Conservation (phyloP, 2,329 filamentous ascomycete species). For the Aspergillus terreus region DNA sequence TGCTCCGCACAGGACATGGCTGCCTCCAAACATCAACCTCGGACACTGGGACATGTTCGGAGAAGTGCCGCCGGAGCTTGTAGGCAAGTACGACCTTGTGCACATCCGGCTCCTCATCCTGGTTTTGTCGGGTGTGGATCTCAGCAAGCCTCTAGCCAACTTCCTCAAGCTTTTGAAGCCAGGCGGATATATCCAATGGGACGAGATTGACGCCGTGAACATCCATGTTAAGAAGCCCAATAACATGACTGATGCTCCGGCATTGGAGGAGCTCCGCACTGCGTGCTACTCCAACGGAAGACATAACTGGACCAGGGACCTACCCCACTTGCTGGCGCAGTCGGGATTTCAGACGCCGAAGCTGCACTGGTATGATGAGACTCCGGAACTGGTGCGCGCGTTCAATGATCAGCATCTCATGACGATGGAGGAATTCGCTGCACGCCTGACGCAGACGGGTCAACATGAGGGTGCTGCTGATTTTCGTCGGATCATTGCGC, state of each 20-base stretch:
- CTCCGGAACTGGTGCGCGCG: slow-evolving; percentile 10
- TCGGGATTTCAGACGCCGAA: slow-evolving; percentile 12
- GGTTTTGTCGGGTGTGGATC: slow-evolving; percentile 10
- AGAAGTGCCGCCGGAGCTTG: slow-evolving; percentile 13
- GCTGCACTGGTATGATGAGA: slow-evolving; percentile 12
- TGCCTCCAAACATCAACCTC: slow-evolving; percentile 12
- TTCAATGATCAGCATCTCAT: slow-evolving; percentile 17
- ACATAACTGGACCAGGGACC: slow-evolving; percentile 19
- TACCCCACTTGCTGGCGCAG: slow-evolving; percentile 10
- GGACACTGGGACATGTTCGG: slow-evolving; percentile 22
- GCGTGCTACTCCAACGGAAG: slow-evolving; percentile 15
- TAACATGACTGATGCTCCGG: slow-evolving; percentile 4
- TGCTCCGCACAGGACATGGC: slow-evolving; percentile 18
- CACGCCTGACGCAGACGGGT: slow-evolving; percentile 7
- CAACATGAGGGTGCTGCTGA: slow-evolving; percentile 9
- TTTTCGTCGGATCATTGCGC: slow-evolving; percentile 9
- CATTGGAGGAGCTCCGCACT: slow-evolving; percentile 14
- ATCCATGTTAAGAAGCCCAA: slow-evolving; percentile 14
- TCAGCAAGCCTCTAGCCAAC: slow-evolving; percentile 14
- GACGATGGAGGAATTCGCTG: slow-evolving; percentile 19
- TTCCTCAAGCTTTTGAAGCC: slow-evolving; percentile 23
- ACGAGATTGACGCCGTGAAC: slow-evolving; percentile 22
- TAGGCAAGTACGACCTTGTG: slow-evolving; percentile 21
- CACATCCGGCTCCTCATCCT: slow-evolving; percentile 16
- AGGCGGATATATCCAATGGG: slow-evolving; percentile 29